Base-by-base conservation (phyloP, 2,329 filamentous ascomycete genomes). In the Xenosphaeropsis pyriputrescens region DNA sequence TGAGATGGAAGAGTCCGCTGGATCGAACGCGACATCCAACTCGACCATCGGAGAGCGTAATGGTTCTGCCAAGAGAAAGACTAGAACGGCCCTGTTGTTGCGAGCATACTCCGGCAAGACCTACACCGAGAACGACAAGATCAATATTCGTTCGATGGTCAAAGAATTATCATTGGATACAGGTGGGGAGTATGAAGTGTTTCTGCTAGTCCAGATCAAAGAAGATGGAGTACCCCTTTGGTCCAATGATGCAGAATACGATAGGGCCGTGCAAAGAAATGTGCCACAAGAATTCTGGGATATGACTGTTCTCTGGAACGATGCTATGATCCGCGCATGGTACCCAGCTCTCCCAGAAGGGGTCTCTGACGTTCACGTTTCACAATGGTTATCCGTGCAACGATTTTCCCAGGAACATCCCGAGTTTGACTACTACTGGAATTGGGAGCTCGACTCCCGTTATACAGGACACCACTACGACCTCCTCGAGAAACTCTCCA, bases 391-490 rank as follows among this genome's bases (percentile, higher is more conserved):
- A 46, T 78, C 79, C 5, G 67, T 86, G 2, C 82, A 86, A 52
- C 79, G 78, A 57, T 86, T 88, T 52, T 73, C 73, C 41, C 69
- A 80, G 49, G 78, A 80, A 36, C 78, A 85, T 49, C 81, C 81
- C 0, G 75, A 89, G 49, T 91, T 83, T 45, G 80, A 88, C 47
- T 85, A 72, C 49, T 68, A 40, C 35, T 50, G 46, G 47, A 46
- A 50, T 15, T 91, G 84, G 82, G 85, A 91, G 53, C 82, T 85
- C 59, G 83, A 91, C 51, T 76, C 79, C 22, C 70, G 85, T 35
- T 80, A 81, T 51, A 85, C 77, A 0, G 84, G 84, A 7, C 82
- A 91, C 45, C 78, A 86, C 59, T 88, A 89, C 56, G 79, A 89
- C 48, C 72, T 89, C 45, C 70, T 85, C 32, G 70, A 79, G 47